Percentiles rank a stretch among this genome's conserved stretches.
Conservation (phyloP, 345 rosid species). For the Nephelium lappaceum region DNA sequence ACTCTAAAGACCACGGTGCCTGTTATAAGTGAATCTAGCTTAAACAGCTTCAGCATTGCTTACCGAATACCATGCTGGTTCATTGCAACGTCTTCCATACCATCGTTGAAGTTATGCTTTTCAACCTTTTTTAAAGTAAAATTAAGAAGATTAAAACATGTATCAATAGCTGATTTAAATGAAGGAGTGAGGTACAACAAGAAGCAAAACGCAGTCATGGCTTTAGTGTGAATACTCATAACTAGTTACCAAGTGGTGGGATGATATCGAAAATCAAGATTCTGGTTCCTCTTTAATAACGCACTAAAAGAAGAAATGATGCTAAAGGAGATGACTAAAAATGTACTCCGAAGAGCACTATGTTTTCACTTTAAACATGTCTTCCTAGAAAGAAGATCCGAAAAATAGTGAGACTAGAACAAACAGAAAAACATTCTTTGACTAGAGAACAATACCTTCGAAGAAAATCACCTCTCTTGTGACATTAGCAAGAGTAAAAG, state of each 20-base stretch:
- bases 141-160: slow-evolving; percentile 14
- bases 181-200: not conserved
- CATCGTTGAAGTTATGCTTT: slow-evolving; percentile 38
- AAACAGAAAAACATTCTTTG: no score
- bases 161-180: not conserved
- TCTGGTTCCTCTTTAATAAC: not conserved
- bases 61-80: slow-evolving; percentile 36
- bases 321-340: not conserved
- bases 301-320: not conserved
- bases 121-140: slow-evolving; percentile 36
- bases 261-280: not conserved
- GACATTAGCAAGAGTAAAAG: not conserved
- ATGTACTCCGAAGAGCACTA: no score
- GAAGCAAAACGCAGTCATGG: slow-evolving; percentile 1
- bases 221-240: not conserved
- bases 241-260: not conserved
- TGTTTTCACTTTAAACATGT: no score
- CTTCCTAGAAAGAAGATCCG: no score
- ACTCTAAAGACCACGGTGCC: slow-evolving; percentile 1
- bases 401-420: no score
- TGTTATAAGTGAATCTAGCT: not conserved
- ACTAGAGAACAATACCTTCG: no score
- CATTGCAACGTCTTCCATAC: slow-evolving; percentile 25
- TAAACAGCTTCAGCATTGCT: slow-evolving; percentile 23
- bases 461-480: not conserved